Base-by-base conservation (phyloP, 495 filamentous ascomycete genomes). In the Tuber umbilicatum region DNA sequence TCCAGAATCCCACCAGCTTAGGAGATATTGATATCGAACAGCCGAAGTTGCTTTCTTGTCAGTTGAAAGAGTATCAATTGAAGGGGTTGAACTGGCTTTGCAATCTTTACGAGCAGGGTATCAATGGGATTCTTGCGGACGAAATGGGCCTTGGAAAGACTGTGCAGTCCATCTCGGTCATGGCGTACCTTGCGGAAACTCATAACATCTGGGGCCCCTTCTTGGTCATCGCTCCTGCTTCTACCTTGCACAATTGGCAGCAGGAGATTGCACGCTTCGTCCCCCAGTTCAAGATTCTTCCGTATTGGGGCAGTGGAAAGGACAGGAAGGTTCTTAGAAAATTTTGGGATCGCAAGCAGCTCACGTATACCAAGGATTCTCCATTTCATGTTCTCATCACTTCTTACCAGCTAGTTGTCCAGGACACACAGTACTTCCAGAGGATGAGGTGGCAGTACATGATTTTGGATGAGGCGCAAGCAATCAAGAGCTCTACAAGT, bases 91-190 rank as follows among this genome's bases (percentile, higher is more conserved):
- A 97, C 81, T 99, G 95, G 95, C 90, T 99, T 37, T 96, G 96
- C 85, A 97, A 99, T 83, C 86, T 99, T 73, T 99, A 99, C 85
- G 95, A 99, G 83, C 95, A 99, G 83, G 95, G 95, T 83, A 99
- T 99, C 90, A 99, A 99, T 86, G 96, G 95, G 83, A 99, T 99
- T 74, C 86, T 99, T 74, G 95, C 95, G 78, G 95, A 99, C 81
- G 95, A 99, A 85, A 99, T 99, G 95, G 95, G 95, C 89, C 91
- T 99, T 41, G 95, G 95, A 79, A 99, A 99, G 84, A 99, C 95
- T 27, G 93, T 99, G 35, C 95, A 99, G 86, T 97, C 94, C 9
- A 99, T 99, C 74, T 98, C 95, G 4, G 96, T 99, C 75, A 98
- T 99, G 96, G 94, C 93, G 21, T 98, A 99, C 83, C 91, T 99